Percentiles rank a stretch among this genome's conserved stretches.
Evolutionary conservation across 2,329 filamentous ascomycete species (phyloP).

Genomic region (Dactylellina haptotyla): DNA sequence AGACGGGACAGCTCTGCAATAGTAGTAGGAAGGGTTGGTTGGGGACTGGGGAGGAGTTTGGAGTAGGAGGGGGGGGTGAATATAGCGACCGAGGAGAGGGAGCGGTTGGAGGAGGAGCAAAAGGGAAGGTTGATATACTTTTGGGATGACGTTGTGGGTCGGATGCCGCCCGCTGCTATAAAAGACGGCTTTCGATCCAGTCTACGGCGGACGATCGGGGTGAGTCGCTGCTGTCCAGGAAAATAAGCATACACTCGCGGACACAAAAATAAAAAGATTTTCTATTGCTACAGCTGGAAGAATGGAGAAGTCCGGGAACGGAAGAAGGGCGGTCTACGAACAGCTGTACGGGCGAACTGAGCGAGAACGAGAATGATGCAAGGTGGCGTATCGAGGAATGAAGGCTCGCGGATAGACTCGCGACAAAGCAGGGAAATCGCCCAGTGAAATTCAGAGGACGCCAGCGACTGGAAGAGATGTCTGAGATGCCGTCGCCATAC

Average conservation of each 20-base stretch:
- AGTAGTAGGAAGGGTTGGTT: neutral
- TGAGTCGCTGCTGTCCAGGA: too few relatives aligned
- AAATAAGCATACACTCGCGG: too few relatives aligned
- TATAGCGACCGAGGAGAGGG: neutral
- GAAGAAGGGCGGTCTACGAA: neutral
- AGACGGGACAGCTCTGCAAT: neutral
- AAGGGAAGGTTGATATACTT: conserved; percentile 6
- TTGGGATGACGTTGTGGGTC: conserved; percentile 16
- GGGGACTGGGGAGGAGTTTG: neutral
- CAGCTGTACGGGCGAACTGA: neutral
- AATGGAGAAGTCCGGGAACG: neutral
- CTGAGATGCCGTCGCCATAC: conserved; percentile 32
- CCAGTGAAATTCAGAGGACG: neutral
- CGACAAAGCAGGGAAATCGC: neutral
- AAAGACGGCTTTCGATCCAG: too few relatives aligned
- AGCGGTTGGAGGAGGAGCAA: too few relatives aligned
- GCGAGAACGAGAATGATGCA: conserved; percentile 4
- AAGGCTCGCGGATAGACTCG: neutral
- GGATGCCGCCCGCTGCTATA: too few relatives aligned
- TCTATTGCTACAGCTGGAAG: too few relatives aligned
- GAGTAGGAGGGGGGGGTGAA: neutral
- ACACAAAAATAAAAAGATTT: too few relatives aligned
- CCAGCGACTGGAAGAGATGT: neutral
- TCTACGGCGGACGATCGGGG: too few relatives aligned
- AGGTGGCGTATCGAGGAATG: conserved; percentile 8